Evolutionary conservation across 345 rosid genomes (phyloP).

Genomic region (Cardamine chenopodiifolia): DNA sequence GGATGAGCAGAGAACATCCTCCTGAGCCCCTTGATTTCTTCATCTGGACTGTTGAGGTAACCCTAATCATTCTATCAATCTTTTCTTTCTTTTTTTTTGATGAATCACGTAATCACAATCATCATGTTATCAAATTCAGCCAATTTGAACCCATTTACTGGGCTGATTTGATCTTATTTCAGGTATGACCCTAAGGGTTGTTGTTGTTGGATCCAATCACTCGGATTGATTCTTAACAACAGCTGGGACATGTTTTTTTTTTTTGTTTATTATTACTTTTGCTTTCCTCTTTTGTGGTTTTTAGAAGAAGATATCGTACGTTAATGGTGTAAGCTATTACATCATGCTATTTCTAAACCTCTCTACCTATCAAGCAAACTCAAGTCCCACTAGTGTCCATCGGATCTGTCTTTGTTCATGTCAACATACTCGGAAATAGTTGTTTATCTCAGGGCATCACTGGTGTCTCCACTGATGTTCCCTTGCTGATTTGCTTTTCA

Average conservation of each 20-base stretch:
- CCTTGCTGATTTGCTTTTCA: conserved; percentile 14
- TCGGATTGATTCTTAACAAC: background rate
- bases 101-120: background rate
- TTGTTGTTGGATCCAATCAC: conserved; percentile 17
- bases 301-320: background rate
- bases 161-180: conserved; percentile 12
- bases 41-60: conserved; percentile 98
- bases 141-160: background rate
- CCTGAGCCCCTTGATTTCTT: conserved; percentile 99
- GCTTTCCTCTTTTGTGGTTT: conserved; percentile 1
- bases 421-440: background rate
- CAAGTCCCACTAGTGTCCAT: background rate
- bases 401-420: background rate
- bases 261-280: background rate
- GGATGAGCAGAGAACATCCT: conserved; percentile 75
- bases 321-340: background rate
- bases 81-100: background rate
- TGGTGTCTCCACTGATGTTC: background rate
- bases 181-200: conserved; percentile 30
- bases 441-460: background rate
- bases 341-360: background rate
- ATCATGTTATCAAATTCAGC: conserved; percentile 6
- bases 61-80: background rate
- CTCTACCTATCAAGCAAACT: background rate
- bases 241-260: background rate